A percentile compares a stretch with the other conserved stretches of the same genome.
These are phyloP conservation scores for Sideroxylon spinosum DNA, from an alignment of 179 eudicot genomes.

Conservation along the genomic window DNA sequence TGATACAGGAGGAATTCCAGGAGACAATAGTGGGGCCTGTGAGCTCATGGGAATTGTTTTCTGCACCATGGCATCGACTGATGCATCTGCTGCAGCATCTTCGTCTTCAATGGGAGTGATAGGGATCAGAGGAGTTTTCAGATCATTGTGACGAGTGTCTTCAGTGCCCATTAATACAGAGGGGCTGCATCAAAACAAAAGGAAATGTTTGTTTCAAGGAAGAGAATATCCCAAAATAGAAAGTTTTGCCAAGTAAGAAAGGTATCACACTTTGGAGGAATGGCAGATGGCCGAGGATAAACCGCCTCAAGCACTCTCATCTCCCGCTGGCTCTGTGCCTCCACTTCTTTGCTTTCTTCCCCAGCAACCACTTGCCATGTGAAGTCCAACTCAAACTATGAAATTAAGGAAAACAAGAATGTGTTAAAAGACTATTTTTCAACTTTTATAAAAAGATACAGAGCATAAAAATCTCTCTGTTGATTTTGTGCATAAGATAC, in stretches of 20 bases:
- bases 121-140: slow-evolving; percentile 48
- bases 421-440: neutral
- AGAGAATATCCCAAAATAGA: neutral
- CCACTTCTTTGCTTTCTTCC: slow-evolving; percentile 63
- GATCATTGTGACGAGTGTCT: slow-evolving; percentile 30
- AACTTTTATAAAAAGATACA: neutral
- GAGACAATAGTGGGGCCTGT: slow-evolving; percentile 19
- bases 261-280: slow-evolving; percentile 63
- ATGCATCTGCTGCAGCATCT: slow-evolving; percentile 39
- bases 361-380: slow-evolving; percentile 75
- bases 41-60: slow-evolving; percentile 20
- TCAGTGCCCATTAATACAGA: slow-evolving; percentile 31
- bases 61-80: slow-evolving; percentile 21
- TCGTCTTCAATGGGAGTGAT: slow-evolving; percentile 76
- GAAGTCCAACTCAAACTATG: slow-evolving; percentile 50
- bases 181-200: slow-evolving; percentile 45
- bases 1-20: slow-evolving; percentile 21
- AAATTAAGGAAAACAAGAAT: neutral
- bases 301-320: slow-evolving; percentile 72
- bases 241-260: neutral
- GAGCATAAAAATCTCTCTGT: no score
- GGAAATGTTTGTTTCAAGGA: slow-evolving; percentile 4
- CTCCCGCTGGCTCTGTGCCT: slow-evolving; percentile 54
- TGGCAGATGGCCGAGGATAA: slow-evolving; percentile 75
- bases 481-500: no score